Conservation (phyloP, 2,329 filamentous ascomycete species). For the Oidium heveae region DNA sequence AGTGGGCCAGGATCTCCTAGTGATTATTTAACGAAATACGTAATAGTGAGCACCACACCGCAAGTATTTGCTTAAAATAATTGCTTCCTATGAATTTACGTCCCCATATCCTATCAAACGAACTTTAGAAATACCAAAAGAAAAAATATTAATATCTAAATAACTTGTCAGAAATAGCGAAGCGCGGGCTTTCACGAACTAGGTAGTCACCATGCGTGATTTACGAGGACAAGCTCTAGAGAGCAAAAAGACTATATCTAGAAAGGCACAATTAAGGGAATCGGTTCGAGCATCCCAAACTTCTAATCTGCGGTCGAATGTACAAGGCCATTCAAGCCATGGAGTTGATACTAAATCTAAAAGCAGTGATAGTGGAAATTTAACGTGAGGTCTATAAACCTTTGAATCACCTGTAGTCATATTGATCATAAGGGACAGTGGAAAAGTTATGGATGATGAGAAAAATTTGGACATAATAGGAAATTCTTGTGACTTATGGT, state of each 20-base stretch:
- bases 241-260: constrained; percentile 31
- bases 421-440: constrained; percentile 7
- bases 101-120: too few relatives aligned
- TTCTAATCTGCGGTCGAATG: constrained; percentile 15
- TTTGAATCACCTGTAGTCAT: too few relatives aligned
- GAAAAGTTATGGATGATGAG: constrained; percentile 14
- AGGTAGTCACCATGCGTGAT: constrained; percentile 18
- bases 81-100: too few relatives aligned
- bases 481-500: constrained; percentile 22
- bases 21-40: too few relatives aligned
- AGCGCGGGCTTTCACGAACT: too few relatives aligned
- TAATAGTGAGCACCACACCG: too few relatives aligned
- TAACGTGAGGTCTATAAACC: neutral
- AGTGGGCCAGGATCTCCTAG: too few relatives aligned
- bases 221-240: constrained; percentile 27
- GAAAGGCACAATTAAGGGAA: constrained; percentile 25
- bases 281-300: constrained; percentile 23
- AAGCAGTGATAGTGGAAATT: constrained; percentile 18
- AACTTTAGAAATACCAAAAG: too few relatives aligned
- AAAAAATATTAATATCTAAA: too few relatives aligned
- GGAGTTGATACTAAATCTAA: constrained; percentile 28
- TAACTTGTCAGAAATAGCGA: too few relatives aligned
- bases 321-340: constrained; percentile 10
- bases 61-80: too few relatives aligned
- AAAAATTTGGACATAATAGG: constrained; percentile 17